These are phyloP conservation scores for Chaetomium sp. DNA, from an alignment of 2,329 filamentous ascomycete genomes.

Conservation along the genomic window DNA sequence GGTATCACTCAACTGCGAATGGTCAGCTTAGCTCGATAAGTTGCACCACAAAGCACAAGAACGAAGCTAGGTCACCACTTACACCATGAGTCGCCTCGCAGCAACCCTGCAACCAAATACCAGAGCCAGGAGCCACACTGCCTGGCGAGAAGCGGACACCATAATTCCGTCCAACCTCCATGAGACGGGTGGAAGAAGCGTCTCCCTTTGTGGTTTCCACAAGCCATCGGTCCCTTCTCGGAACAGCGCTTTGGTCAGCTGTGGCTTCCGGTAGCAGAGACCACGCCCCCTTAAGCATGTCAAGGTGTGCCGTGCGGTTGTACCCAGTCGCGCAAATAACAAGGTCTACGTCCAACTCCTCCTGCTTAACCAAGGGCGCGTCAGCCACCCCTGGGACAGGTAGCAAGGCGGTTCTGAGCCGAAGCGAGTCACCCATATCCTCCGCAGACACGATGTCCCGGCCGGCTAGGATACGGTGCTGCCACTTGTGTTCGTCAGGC, in stretches of 20 bases:
- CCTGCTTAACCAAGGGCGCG: constrained; percentile 35
- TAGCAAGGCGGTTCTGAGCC: constrained; percentile 52
- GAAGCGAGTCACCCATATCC: constrained; percentile 44
- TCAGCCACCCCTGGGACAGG: constrained; percentile 27
- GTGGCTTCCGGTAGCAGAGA: constrained; percentile 52
- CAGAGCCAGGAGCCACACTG: constrained; percentile 64
- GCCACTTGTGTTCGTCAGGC: constrained; percentile 66
- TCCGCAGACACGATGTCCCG: constrained; percentile 59
- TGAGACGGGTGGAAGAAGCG: constrained; percentile 35
- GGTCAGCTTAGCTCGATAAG: constrained; percentile 15
- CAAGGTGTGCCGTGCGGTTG: constrained; percentile 67
- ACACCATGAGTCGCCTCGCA: constrained; percentile 89
- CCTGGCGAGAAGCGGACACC: constrained; percentile 63
- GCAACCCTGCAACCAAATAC: constrained; percentile 89
- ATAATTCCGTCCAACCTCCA: constrained; percentile 73
- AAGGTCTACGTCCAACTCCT: constrained; percentile 68
- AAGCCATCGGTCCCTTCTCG: constrained; percentile 20
- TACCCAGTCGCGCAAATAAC: constrained; percentile 89
- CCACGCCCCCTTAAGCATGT: constrained; percentile 63
- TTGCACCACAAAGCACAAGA: background rate
- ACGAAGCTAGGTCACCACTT: constrained; percentile 37
- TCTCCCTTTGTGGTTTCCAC: constrained; percentile 16
- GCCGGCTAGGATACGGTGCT: constrained; percentile 69
- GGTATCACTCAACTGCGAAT: constrained; percentile 66
- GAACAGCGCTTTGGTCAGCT: background rate